Percentiles rank a stretch among this genome's conserved stretches.
phyloP scores from a whole-genome alignment of 2,329 filamentous ascomycete genomes.

The Thyridium curvatum region DNA sequence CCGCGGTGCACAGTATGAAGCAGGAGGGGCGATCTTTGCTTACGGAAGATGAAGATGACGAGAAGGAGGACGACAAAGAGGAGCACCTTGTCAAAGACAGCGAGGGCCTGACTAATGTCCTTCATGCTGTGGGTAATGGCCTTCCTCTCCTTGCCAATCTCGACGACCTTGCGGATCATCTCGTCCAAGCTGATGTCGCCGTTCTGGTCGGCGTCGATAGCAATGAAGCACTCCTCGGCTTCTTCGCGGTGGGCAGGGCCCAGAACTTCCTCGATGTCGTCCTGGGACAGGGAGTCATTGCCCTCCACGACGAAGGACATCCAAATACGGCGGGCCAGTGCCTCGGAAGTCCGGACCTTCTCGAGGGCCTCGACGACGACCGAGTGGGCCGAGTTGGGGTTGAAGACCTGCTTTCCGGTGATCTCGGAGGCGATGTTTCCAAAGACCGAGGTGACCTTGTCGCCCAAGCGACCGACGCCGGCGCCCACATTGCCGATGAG shows the following conservation, averaged over 20 bases:
- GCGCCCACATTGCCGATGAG: slow-evolving; percentile 58
- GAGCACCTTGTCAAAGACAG: slow-evolving; percentile 82
- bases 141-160: slow-evolving; percentile 80
- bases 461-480: slow-evolving; percentile 74
- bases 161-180: slow-evolving; percentile 82
- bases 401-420: slow-evolving; percentile 92
- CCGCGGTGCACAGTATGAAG: too few species aligned
- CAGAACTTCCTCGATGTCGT: slow-evolving; percentile 85
- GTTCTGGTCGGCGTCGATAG: slow-evolving; percentile 81
- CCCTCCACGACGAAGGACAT: slow-evolving; percentile 97
- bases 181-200: slow-evolving; percentile 94
- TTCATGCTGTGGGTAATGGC: slow-evolving; percentile 91
- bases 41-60: slow-evolving; percentile 75
- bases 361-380: slow-evolving; percentile 86
- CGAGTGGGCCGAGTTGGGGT: slow-evolving; percentile 83
- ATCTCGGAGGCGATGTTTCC: slow-evolving; percentile 92
- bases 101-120: slow-evolving; percentile 91
- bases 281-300: slow-evolving; percentile 67
- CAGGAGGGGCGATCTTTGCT: slow-evolving; percentile 22
- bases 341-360: slow-evolving; percentile 76
- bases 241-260: slow-evolving; percentile 67
- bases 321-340: slow-evolving; percentile 91
- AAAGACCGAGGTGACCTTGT: slow-evolving; percentile 89
- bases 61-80: slow-evolving; percentile 75
- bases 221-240: slow-evolving; percentile 77